Evolutionary conservation across 441 rosid genomes (phyloP), one percentile per base, ranked within the genome.

Genomic region (Mallotus repandus): DNA sequence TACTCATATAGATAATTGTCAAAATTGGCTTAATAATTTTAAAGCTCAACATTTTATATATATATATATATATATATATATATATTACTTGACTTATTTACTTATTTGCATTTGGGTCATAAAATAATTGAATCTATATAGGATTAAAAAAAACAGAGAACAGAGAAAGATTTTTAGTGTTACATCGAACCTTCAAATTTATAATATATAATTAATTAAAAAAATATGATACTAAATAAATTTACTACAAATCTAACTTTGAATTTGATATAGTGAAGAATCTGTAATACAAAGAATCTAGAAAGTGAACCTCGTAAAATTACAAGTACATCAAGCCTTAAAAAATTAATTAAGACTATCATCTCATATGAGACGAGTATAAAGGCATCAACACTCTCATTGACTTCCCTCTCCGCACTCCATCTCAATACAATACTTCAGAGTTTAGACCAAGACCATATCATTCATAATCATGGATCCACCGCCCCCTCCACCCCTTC

Each of bases 401-500:
- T 56, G 14, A 16, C 54, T 21, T 55, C 66, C 18, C 60, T 73
- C 66, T 22, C 70, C 22, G 14, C 53, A 7, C 82, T 61, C 32
- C 68, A 12, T 68, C 76, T n/a, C 61, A 4, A 16, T 48, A 49
- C 58, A 55, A 4, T 35, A 38, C 15, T 11, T 18, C 18, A 9
- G 49, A 35, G 12, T 11, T 18, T 21, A 9, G 49, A 35, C 74
- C 65, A 35, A 80, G 71, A 54, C 55, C 64, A 43, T 8, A 43
- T 43, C 46, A 43, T 43, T 43, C 46, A 45, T 67, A 25, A 25
- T 62, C 65, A 77, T 78, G 84, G 81, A 77, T 71, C 43, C 85
- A 66, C 78, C 79, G n/a, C n/a, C n/a, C n/a, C n/a, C n/a, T n/a
- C 70, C 72, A 2, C 59, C 80, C 4, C 76, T 72, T 7, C 78